phyloP scores from a whole-genome alignment of 179 eudicot genomes.

The Beta macrorhiza region DNA sequence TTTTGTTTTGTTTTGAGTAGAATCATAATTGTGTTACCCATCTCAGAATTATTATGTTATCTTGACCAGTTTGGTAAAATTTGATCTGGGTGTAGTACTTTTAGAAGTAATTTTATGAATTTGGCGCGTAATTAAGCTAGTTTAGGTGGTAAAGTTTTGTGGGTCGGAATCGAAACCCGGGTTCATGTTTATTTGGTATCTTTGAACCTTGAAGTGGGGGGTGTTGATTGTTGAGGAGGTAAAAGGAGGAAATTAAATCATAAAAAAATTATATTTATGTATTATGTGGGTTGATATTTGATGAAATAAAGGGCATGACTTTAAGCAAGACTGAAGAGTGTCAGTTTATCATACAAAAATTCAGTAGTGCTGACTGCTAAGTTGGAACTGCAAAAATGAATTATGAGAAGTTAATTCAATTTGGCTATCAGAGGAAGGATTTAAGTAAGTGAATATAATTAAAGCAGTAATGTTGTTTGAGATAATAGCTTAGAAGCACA shows the following conservation, averaged over 20 bases:
- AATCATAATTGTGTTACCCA: constrained; percentile 3
- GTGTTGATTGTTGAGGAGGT: too few relatives aligned
- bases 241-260: background rate
- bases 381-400: background rate
- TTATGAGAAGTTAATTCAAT: background rate
- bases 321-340: background rate
- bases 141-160: background rate
- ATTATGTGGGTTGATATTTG: background rate
- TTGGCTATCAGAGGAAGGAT: background rate
- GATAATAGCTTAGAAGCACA: background rate
- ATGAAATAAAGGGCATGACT: background rate
- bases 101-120: background rate
- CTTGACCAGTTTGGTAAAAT: background rate
- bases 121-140: background rate
- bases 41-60: background rate
- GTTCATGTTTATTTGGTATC: background rate
- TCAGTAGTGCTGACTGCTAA: background rate
- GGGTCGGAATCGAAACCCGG: background rate
- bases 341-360: background rate
- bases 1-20: background rate
- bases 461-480: background rate
- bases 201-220: background rate
- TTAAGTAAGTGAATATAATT: background rate
- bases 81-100: background rate
- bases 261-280: background rate